Evolutionary conservation across 2,329 filamentous ascomycete genomes (phyloP), one percentile per base, ranked within the genome.

Genomic region (Apiospora kogelbergensis): DNA sequence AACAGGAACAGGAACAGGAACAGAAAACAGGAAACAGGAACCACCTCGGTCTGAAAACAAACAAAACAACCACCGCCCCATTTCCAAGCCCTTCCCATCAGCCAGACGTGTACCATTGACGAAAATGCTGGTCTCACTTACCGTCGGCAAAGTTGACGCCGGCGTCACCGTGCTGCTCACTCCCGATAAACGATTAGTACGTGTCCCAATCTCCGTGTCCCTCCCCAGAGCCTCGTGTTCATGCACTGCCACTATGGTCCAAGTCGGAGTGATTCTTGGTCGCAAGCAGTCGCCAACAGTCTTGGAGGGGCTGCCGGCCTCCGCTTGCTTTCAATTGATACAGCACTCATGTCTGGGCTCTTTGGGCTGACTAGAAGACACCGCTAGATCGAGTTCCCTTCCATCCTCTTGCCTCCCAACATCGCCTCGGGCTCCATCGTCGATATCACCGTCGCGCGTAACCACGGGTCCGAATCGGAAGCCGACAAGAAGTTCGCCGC

Each of bases 91-190:
- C 45, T 53, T 53, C 3, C 24, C 24, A 13, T n/a, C 15, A 53
- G 60, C 66, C 45, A 57, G 53, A 40, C 64, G 53, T 37, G 20
- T 26, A 68, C 66, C 33, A 11, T 44, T 24, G 9, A 53, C 37
- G 69, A 87, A 80, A 66, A 98, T 99, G 96, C 88, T 98, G 78
- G 93, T 99, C 83, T 98, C 96, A 74, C 88, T 99, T 79, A 98
- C 95, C 66, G 96, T 99, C 82, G 96, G 96, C 86, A 99, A 99
- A 85, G 96, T 99, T 83, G 96, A 99, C 83, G 96, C 96, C 77
- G 96, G 96, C 82, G 95, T 99, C 79, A 97, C 96, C 65, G 96
- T 99, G 71, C 91, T 99, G 68, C 85, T 99, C 78, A 99, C 96
- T 64, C 93, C 97, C 79, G 96, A 99, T 82, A 98, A 98, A 83